Evolutionary conservation across 2,329 filamentous ascomycete species (phyloP).

Genomic region (Ploettnerulaceae sp.): DNA sequence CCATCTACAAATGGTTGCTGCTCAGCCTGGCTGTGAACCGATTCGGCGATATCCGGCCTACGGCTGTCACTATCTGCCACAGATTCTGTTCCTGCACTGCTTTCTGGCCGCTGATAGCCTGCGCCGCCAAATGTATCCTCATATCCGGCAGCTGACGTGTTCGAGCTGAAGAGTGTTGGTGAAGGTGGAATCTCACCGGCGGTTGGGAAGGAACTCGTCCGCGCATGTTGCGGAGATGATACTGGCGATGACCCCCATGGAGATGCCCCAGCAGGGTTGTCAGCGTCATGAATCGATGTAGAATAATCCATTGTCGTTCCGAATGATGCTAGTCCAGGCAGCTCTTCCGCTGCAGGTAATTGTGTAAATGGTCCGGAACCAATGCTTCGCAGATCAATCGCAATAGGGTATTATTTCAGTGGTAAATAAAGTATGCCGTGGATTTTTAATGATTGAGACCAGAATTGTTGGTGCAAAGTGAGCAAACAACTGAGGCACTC

Average conservation of each 20-base stretch:
- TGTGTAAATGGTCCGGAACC: conserved; percentile 2
- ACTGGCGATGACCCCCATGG: conserved; percentile 50
- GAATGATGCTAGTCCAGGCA: conserved; percentile 1
- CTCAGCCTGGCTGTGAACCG: conserved; percentile 23
- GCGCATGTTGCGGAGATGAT: conserved; percentile 30
- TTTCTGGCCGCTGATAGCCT: conserved; percentile 27
- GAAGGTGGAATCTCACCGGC: conserved; percentile 28
- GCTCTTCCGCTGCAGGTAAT: conserved; percentile 1
- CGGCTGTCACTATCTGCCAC: conserved; percentile 27
- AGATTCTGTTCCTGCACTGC: conserved; percentile 26
- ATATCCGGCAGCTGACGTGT: conserved; percentile 22
- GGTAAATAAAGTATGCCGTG: conserved; percentile 4
- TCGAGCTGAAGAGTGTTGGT: conserved; percentile 27
- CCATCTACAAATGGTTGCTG: conserved; percentile 32
- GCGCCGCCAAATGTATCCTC: conserved; percentile 27
- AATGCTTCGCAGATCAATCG: conserved; percentile 11
- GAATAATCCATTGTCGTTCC: conserved; percentile 59
- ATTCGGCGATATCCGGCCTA: conserved; percentile 31
- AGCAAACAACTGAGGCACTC: conserved; percentile 10
- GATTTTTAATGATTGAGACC: not conserved
- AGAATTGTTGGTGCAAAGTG: conserved; percentile 4
- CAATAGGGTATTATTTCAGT: not conserved
- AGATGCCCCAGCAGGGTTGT: conserved; percentile 52
- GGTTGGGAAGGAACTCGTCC: conserved; percentile 25
- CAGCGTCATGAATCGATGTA: conserved; percentile 49